phyloP scores from a whole-genome alignment of 2,329 filamentous ascomycete species.

The Talaromyces atroroseus region DNA sequence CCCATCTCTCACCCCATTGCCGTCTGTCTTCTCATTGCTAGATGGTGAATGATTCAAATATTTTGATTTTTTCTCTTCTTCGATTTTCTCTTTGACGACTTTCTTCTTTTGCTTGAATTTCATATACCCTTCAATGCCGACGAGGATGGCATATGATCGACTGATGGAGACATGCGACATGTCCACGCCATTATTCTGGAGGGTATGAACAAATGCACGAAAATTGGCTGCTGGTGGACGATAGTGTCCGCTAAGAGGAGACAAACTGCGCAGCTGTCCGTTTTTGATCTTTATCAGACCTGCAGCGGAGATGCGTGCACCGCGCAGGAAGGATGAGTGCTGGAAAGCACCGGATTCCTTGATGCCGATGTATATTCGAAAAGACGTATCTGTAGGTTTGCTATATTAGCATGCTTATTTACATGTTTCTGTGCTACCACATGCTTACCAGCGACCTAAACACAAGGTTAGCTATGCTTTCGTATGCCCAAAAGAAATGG shows the following conservation, averaged over 20 bases:
- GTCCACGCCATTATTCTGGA: constrained; percentile 70
- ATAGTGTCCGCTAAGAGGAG: constrained; percentile 70
- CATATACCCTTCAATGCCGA: constrained; percentile 75
- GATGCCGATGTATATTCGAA: constrained; percentile 77
- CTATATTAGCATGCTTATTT: neutral
- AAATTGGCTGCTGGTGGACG: constrained; percentile 79
- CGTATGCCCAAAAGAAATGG: neutral
- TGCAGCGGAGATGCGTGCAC: constrained; percentile 72
- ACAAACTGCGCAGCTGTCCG: constrained; percentile 68
- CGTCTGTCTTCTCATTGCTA: neutral
- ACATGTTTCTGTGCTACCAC: neutral
- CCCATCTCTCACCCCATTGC: neutral
- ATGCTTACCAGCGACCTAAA: constrained; percentile 14
- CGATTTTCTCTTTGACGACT: constrained; percentile 40
- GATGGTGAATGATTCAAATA: constrained; percentile 26
- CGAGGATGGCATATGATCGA: constrained; percentile 73
- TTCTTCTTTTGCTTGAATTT: constrained; percentile 63
- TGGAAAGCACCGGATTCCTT: constrained; percentile 86
- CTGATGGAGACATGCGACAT: constrained; percentile 73
- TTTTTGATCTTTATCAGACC: constrained; percentile 81
- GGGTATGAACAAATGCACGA: constrained; percentile 67
- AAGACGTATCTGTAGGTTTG: constrained; percentile 64
- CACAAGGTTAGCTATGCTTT: neutral
- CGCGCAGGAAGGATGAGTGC: constrained; percentile 83
- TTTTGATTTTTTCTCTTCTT: constrained; percentile 50